Evolutionary conservation across 805 yeast species (phyloP).

Genomic region (Lachancea lanzarotensis): DNA sequence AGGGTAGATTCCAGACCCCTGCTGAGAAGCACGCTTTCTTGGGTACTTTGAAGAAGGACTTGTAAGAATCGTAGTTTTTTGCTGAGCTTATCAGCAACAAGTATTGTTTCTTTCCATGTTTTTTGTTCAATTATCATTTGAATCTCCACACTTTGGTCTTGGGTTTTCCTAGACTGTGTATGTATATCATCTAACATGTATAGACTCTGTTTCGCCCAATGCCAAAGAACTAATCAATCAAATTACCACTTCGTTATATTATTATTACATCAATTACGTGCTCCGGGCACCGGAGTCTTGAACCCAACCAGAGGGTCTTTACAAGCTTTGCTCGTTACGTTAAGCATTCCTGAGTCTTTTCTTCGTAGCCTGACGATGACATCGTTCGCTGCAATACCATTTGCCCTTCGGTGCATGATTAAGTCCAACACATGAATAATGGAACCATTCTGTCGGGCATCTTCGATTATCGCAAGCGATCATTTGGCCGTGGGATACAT

Average conservation of each 20-base stretch:
- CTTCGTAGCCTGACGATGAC: slow-evolving; percentile 12
- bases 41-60: slow-evolving; percentile 99
- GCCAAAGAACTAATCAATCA: not conserved
- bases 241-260: too few species aligned
- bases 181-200: not conserved
- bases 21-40: slow-evolving; percentile 99
- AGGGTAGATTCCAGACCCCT: slow-evolving; percentile 99
- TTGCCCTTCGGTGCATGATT: slow-evolving; percentile 49
- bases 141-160: not conserved
- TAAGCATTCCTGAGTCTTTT: slow-evolving; percentile 5
- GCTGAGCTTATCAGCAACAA: not conserved
- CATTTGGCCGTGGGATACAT: slow-evolving; percentile 64
- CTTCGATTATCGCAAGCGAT: slow-evolving; percentile 79
- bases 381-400: slow-evolving; percentile 63
- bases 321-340: too few species aligned
- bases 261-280: too few species aligned
- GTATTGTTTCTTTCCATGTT: not conserved
- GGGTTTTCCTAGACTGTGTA: slow-evolving; percentile 4
- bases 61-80: slow-evolving; percentile 36
- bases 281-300: too few species aligned
- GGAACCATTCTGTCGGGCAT: slow-evolving; percentile 76
- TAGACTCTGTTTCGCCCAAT: slow-evolving; percentile 4
- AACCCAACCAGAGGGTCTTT: too few species aligned
- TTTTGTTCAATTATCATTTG: too few species aligned
- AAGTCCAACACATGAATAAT: slow-evolving; percentile 68